phyloP scores from a whole-genome alignment of 441 rosid species.

The Pelargonium exstipulatum region DNA sequence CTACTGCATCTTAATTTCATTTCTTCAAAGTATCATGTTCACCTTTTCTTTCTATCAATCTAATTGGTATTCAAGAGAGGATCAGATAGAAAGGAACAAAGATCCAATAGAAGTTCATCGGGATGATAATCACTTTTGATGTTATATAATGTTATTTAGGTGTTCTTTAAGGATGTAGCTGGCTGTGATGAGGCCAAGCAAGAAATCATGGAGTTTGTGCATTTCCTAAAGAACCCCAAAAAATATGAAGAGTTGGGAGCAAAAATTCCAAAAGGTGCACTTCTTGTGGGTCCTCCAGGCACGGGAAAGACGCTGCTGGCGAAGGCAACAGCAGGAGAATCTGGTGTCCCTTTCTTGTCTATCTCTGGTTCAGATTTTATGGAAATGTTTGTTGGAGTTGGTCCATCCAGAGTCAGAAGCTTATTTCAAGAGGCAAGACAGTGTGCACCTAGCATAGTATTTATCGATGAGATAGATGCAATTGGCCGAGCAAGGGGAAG shows the following conservation, averaged over 20 bases:
- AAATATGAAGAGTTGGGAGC: conserved; percentile 62
- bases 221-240: conserved; percentile 62
- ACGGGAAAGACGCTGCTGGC: conserved; percentile 71
- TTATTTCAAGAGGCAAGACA: conserved; percentile 67
- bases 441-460: conserved; percentile 56
- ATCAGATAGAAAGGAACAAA: neutral
- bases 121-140: conserved; percentile 16
- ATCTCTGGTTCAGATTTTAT: conserved; percentile 65
- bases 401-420: conserved; percentile 62
- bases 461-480: conserved; percentile 63
- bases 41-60: neutral
- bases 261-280: conserved; percentile 65
- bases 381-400: conserved; percentile 71
- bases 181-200: conserved; percentile 76
- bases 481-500: conserved; percentile 65
- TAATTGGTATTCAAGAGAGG: too few species aligned
- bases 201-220: conserved; percentile 70
- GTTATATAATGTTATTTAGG: conserved; percentile 30
- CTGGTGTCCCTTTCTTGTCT: conserved; percentile 57
- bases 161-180: conserved; percentile 58
- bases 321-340: conserved; percentile 70
- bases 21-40: neutral
- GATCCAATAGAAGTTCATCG: neutral
- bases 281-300: conserved; percentile 64
- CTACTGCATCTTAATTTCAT: neutral